Evolutionary conservation across 306 rosid species (phyloP), one percentile per base, ranked within the genome.

Genomic region (Quercus suber): DNA sequence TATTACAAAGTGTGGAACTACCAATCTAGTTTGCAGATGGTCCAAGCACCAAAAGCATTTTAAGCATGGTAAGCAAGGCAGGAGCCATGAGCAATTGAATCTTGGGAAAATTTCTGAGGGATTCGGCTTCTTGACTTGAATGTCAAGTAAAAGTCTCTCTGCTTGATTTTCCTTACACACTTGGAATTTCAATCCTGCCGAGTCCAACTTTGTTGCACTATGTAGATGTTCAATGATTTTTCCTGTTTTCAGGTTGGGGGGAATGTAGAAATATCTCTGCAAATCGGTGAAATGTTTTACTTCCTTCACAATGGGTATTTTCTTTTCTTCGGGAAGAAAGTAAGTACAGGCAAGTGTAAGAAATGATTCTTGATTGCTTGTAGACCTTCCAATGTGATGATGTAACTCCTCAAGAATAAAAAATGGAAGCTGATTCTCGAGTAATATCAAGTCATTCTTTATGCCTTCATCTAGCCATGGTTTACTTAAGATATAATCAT

Each of bases 191-290:
- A 78, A 74, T 2, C 81, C 81, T 1, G 76, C 76, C 21, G 17
- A 37, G 18, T 78, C 58, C 19, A 78, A 43, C 69, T 78, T 55
- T 15, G 72, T 68, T 1, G 84, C 84, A 13, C 55, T 15, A 5
- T 51, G 59, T 30, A 67, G 74, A 17, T 63, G 64, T 23, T 45
- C 25, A 25, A 10, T 27, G 4, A 61, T 18, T 9, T 10, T 23
- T 5, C 27, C 13, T 4, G n/a, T 18, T 6, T 53, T n/a, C 13
- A 6, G 55, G 2, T 81, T 5, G 5, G n/a, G 11, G 3, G 78
- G 85, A 45, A 30, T 61, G 45, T 78, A 43, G 52, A 81, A 52
- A 31, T 57, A 12, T 27, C 87, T 81, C 10, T 73, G 63, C 70
- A 61, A 61, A 27, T 61, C 69, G 1, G 69, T 61, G 9, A 61